A percentile compares a stretch with the other conserved stretches of the same genome.
These are phyloP conservation scores for Grigorovia transvaalensis DNA, from an alignment of 805 yeast species.

Conservation along the genomic window DNA sequence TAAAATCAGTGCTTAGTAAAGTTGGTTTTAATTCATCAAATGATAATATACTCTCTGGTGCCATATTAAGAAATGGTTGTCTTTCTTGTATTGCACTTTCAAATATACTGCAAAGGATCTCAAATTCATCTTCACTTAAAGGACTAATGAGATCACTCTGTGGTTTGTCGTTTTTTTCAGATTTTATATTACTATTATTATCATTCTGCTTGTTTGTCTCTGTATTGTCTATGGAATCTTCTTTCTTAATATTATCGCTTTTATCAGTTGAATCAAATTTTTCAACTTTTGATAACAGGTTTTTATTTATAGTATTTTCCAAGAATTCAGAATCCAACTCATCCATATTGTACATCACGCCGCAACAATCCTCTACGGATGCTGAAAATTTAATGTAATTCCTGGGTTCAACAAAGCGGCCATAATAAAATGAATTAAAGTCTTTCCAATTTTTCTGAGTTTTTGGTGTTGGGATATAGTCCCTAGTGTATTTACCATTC, in stretches of 20 bases:
- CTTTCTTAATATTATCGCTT: background rate
- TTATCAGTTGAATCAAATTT: background rate
- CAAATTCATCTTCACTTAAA: conserved; percentile 80
- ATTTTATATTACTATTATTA: background rate
- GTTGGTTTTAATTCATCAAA: conserved; percentile 57
- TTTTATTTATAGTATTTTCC: conserved; percentile 31
- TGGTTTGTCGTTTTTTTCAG: conserved; percentile 2
- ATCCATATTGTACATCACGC: conserved; percentile 81
- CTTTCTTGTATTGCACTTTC: conserved; percentile 67
- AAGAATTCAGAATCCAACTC: conserved; percentile 73
- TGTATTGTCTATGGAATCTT: background rate
- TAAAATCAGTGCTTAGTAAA: conserved; percentile 33
- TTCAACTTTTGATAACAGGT: background rate
- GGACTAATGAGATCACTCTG: conserved; percentile 11
- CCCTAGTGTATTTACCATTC: conserved; percentile 28
- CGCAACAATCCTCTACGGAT: conserved; percentile 90
- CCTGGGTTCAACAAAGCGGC: conserved; percentile 59
- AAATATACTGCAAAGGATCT: conserved; percentile 58
- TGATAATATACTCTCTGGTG: conserved; percentile 63
- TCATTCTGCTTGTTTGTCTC: background rate
- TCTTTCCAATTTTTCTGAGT: conserved; percentile 79
- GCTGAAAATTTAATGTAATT: conserved; percentile 82
- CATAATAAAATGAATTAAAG: conserved; percentile 59
- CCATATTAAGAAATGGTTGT: conserved; percentile 83
- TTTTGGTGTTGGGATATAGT: conserved; percentile 92